Evolutionary conservation across 768 basidiomycete genomes (phyloP).

Genomic region (Hygrophorus pudorinus): DNA sequence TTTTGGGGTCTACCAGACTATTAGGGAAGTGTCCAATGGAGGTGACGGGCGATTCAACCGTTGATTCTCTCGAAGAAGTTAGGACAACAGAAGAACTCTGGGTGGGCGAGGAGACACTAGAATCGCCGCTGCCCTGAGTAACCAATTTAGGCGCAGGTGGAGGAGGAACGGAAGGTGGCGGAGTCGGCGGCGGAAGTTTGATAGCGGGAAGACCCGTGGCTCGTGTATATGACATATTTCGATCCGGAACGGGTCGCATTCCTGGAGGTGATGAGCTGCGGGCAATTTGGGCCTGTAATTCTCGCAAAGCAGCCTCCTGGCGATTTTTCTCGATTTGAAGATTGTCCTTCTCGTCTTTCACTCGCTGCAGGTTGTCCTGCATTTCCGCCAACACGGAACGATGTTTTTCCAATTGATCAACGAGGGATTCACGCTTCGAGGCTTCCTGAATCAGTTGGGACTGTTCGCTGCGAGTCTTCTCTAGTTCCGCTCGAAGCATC

Average conservation of each 20-base stretch:
- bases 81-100: slow-evolving; percentile 44
- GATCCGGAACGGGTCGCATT: slow-evolving; percentile 40
- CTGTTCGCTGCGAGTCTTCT: slow-evolving; percentile 47
- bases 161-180: slow-evolving; percentile 81
- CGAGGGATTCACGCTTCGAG: slow-evolving; percentile 65
- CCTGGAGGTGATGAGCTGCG: slow-evolving; percentile 52
- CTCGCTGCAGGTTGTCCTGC: slow-evolving; percentile 67
- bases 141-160: slow-evolving; percentile 60
- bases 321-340: slow-evolving; percentile 64
- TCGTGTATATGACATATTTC: slow-evolving; percentile 45
- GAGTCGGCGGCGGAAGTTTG: slow-evolving; percentile 81
- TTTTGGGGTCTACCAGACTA: slow-evolving; percentile 44
- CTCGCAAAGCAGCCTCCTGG: slow-evolving; percentile 61
- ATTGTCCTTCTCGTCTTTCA: slow-evolving; percentile 74
- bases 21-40: slow-evolving; percentile 41
- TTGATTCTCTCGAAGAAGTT: slow-evolving; percentile 57
- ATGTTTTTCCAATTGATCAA: slow-evolving; percentile 67
- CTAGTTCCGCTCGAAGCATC: slow-evolving; percentile 48
- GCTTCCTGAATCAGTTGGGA: slow-evolving; percentile 58
- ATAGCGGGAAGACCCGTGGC: slow-evolving; percentile 50
- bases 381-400: slow-evolving; percentile 67
- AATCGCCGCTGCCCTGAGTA: slow-evolving; percentile 32
- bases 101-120: slow-evolving; percentile 49
- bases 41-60: slow-evolving; percentile 56
- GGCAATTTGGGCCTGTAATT: slow-evolving; percentile 65